These are phyloP conservation scores for Clavispora vitiphila DNA, from an alignment of 805 yeast species.

Conservation along the genomic window DNA sequence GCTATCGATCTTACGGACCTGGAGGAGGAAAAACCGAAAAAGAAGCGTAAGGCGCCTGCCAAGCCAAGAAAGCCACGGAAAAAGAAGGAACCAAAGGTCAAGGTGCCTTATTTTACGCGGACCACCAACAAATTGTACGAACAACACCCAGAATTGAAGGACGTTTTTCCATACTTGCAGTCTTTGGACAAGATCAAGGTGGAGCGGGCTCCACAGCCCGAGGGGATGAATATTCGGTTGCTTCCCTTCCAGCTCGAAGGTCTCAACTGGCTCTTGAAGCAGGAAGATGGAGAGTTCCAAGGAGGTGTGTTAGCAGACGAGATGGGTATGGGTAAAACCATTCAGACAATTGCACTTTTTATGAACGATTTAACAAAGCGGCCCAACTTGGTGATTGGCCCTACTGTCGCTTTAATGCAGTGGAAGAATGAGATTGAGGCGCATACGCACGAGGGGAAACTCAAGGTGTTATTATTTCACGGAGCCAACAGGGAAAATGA, in stretches of 20 bases:
- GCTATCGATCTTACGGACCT: constrained; percentile 27
- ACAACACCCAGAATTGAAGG: constrained; percentile 72
- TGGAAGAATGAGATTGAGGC: constrained; percentile 91
- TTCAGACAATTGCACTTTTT: constrained; percentile 87
- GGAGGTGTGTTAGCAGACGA: constrained; percentile 98
- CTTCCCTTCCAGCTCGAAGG: constrained; percentile 95
- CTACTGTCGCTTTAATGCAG: constrained; percentile 97
- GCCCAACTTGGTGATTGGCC: constrained; percentile 90
- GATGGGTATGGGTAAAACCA: constrained; percentile 99
- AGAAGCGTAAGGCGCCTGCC: constrained; percentile 18
- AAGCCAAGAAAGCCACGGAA: constrained; percentile 17
- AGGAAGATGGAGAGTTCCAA: constrained; percentile 69
- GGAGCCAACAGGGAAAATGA: constrained; percentile 73
- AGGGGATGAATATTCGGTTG: constrained; percentile 64
- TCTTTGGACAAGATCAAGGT: constrained; percentile 43
- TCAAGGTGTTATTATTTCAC: constrained; percentile 72
- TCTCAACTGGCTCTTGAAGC: constrained; percentile 77
- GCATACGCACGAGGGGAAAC: constrained; percentile 63
- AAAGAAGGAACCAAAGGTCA: constrained; percentile 45
- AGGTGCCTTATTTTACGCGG: constrained; percentile 63
- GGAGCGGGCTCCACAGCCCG: constrained; percentile 67
- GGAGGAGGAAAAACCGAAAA: constrained; percentile 15
- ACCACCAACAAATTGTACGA: constrained; percentile 64
- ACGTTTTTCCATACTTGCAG: constrained; percentile 64
- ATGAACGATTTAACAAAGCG: constrained; percentile 60